phyloP scores from a whole-genome alignment of 306 rosid genomes.

The Fagus crenata region DNA sequence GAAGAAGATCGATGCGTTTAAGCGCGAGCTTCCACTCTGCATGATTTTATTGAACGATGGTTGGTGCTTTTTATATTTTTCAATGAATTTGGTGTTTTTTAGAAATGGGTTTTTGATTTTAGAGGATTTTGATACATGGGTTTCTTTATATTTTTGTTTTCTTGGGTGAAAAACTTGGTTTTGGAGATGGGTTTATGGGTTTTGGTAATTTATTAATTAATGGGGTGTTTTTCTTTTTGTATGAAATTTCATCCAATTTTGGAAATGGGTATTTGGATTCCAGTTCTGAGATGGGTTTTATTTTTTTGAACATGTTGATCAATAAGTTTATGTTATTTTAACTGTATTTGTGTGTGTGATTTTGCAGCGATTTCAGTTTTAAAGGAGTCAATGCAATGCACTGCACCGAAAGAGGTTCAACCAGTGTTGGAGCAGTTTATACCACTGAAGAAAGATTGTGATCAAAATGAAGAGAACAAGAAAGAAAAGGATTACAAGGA shows the following conservation, averaged over 20 bases:
- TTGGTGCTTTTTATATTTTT: conserved; percentile 15
- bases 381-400: conserved; percentile 60
- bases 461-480: conserved; percentile 34
- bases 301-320: conserved; percentile 10
- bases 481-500: conserved; percentile 63
- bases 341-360: neutral
- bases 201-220: neutral
- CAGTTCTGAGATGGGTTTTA: conserved; percentile 12
- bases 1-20: conserved; percentile 85
- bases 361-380: conserved; percentile 59
- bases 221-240: neutral
- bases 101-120: neutral
- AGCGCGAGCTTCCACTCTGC: conserved; percentile 93
- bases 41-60: conserved; percentile 84
- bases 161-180: neutral
- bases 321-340: conserved; percentile 17
- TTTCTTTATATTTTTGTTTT: neutral
- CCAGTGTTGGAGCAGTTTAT: conserved; percentile 84
- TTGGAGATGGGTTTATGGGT: neutral
- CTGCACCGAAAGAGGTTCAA: conserved; percentile 24
- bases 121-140: neutral
- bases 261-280: conserved; percentile 11
- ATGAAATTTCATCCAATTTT: neutral
- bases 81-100: neutral
- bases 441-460: conserved; percentile 64